These are phyloP conservation scores for Penicillium antarcticum DNA, from an alignment of 495 filamentous ascomycete genomes.

Conservation along the genomic window DNA sequence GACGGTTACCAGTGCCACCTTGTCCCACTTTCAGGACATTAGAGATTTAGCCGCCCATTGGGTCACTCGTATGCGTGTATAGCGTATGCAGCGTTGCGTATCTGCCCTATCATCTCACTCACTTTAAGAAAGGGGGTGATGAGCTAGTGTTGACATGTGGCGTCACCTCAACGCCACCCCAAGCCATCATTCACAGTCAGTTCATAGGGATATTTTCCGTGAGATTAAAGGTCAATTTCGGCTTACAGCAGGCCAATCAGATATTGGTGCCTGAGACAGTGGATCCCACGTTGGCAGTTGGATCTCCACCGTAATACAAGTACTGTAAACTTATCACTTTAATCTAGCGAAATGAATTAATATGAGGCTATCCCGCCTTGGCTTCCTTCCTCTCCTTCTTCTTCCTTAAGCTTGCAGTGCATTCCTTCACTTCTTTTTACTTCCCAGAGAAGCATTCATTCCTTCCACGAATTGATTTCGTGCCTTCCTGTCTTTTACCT, in stretches of 20 bases:
- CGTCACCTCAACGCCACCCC: background rate
- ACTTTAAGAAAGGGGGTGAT: too few relatives aligned
- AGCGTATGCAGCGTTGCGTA: too few relatives aligned
- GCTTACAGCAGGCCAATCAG: background rate
- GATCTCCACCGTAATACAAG: too few relatives aligned
- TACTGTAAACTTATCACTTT: background rate
- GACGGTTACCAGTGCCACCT: too few relatives aligned
- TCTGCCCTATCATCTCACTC: too few relatives aligned
- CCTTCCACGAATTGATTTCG: constrained; percentile 54
- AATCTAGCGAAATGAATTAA: constrained; percentile 15
- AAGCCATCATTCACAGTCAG: background rate
- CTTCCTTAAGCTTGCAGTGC: constrained; percentile 19
- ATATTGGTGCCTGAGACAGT: constrained; percentile 9
- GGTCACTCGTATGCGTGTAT: too few relatives aligned
- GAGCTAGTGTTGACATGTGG: background rate
- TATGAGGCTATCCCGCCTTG: constrained; percentile 7
- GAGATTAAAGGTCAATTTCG: constrained; percentile 4
- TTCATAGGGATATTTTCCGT: background rate
- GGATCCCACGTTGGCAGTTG: background rate
- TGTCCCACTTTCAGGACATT: too few relatives aligned
- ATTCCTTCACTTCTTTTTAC: constrained; percentile 16
- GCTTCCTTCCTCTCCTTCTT: constrained; percentile 19
- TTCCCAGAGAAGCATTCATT: constrained; percentile 34
- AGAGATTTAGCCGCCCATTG: background rate
- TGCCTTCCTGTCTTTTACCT: constrained; percentile 25